Base-by-base conservation (phyloP, 2,329 filamentous ascomycete species). In the Chalaropsis ovoidea region DNA sequence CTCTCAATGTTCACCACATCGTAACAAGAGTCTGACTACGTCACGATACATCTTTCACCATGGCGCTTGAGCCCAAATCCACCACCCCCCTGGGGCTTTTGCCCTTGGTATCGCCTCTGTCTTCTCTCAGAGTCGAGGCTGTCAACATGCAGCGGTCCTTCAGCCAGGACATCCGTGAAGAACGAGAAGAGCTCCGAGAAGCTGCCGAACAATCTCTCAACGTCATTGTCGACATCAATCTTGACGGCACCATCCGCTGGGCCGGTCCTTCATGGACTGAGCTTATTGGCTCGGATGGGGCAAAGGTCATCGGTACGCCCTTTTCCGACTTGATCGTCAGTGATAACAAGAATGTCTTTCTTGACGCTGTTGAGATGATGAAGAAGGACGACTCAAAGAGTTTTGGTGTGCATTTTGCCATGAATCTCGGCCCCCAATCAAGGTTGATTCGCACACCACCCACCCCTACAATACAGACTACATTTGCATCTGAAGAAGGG, bases 141-240 rank as follows among this genome's bases (percentile, higher is more conserved):
- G 76, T 77, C 67, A 72, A 75, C 62, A 86, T 86, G 84, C 81
- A 84, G 73, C 78, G 85, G 67, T 81, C 90, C 13, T 78, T 94
- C 70, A 96, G 89, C 76, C 86, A 91, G 76, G 87, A 96, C 74
- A 96, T 97, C 71, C 87, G 90, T 71, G 90, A 95, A 73, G 91
- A 97, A 78, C 85, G 92, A 69, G 89, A 96, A 73, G 93, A 97
- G 74, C 82, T 99, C 70, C 91, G 92, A 73, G 90, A 96, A 78
- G 94, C 93, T 49, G 94, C 93, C 62, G 93, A 97, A 77, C 90
- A 96, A 78, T 96, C 92, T 24, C 81, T 96, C 74, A 99, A 97
- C 76, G 89, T 95, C 69, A 96, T 99, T 74, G 82, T 99, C 73
- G 93, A 99, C 77, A 81, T 99, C 69, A 90, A 91, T 72, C 82